Conservation (phyloP, 306 rosid genomes). For the Gillenia trifoliata region DNA sequence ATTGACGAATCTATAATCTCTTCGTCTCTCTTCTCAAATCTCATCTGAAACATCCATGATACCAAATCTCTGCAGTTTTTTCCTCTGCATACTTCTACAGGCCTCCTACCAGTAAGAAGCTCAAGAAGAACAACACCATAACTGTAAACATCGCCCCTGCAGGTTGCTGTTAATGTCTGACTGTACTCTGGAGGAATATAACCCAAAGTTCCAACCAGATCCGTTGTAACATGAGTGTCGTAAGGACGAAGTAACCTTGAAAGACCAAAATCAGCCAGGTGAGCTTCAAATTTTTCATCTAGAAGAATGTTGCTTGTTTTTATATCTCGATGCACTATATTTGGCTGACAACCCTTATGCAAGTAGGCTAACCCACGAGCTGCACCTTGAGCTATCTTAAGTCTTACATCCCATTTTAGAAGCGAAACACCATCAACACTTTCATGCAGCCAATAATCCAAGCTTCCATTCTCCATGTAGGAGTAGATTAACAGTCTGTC, state of each 20-base stretch:
- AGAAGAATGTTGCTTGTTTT: conserved; percentile 81
- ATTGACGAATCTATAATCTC: conserved; percentile 56
- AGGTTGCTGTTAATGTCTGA: conserved; percentile 66
- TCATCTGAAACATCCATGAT: conserved; percentile 71
- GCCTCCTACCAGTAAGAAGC: conserved; percentile 69
- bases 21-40: conserved; percentile 52
- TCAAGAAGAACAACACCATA: conserved; percentile 83
- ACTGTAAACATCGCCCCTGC: conserved; percentile 75
- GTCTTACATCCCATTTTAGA: conserved; percentile 65
- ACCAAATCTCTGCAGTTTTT: conserved; percentile 66
- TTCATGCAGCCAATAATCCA: conserved; percentile 86
- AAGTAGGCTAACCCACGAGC: conserved; percentile 70
- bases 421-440: conserved; percentile 40
- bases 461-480: conserved; percentile 80
- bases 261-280: conserved; percentile 79
- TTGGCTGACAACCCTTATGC: conserved; percentile 70
- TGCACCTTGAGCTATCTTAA: conserved; percentile 69
- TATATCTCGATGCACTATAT: conserved; percentile 67
- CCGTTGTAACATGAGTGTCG: conserved; percentile 73
- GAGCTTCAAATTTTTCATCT: conserved; percentile 62
- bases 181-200: conserved; percentile 82
- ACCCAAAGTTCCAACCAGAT: conserved; percentile 74
- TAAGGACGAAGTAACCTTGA: conserved; percentile 68
- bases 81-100: conserved; percentile 71
- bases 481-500: conserved; percentile 75